Evolutionary conservation across 2,329 filamentous ascomycete species (phyloP).

Genomic region (Metarhizium rileyi): DNA sequence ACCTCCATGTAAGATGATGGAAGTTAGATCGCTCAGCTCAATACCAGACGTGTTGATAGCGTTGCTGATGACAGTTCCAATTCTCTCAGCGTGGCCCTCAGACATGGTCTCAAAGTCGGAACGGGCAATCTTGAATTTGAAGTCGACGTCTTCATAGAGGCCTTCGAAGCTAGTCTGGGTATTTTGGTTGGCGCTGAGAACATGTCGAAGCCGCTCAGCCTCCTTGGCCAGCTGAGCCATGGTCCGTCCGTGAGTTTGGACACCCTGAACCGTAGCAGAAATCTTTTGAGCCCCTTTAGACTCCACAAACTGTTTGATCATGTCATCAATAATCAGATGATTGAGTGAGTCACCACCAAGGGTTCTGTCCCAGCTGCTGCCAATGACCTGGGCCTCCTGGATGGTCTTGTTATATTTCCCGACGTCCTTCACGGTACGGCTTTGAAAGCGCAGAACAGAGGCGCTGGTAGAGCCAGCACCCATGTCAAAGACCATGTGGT

Average conservation of each 20-base stretch:
- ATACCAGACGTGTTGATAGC: slow-evolving; percentile 68
- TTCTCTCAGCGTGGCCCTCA: slow-evolving; percentile 55
- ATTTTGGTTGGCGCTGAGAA: slow-evolving; percentile 87
- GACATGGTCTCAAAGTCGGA: slow-evolving; percentile 73
- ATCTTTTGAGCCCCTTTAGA: slow-evolving; percentile 57
- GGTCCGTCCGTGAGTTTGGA: slow-evolving; percentile 70
- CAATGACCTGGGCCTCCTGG: slow-evolving; percentile 86
- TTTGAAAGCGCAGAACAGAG: slow-evolving; percentile 82
- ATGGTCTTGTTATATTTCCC: slow-evolving; percentile 94
- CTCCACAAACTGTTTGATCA: slow-evolving; percentile 69
- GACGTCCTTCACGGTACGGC: slow-evolving; percentile 78
- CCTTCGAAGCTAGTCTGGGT: slow-evolving; percentile 76
- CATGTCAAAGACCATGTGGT: slow-evolving; percentile 95
- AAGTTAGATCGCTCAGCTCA: slow-evolving; percentile 67
- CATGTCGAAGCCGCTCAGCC: slow-evolving; percentile 74
- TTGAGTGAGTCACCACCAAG: slow-evolving; percentile 89
- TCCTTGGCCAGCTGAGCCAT: slow-evolving; percentile 91
- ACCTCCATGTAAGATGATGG: slow-evolving; percentile 88
- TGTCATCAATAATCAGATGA: slow-evolving; percentile 78
- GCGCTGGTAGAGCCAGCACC: slow-evolving; percentile 90
- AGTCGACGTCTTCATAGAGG: slow-evolving; percentile 83
- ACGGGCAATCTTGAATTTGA: slow-evolving; percentile 80
- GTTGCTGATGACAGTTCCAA: slow-evolving; percentile 59
- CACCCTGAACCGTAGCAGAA: slow-evolving; percentile 49
- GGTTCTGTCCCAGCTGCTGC: slow-evolving; percentile 78